Conservation (phyloP, 2,329 filamentous ascomycete species). For the Fusarium luffae region DNA sequence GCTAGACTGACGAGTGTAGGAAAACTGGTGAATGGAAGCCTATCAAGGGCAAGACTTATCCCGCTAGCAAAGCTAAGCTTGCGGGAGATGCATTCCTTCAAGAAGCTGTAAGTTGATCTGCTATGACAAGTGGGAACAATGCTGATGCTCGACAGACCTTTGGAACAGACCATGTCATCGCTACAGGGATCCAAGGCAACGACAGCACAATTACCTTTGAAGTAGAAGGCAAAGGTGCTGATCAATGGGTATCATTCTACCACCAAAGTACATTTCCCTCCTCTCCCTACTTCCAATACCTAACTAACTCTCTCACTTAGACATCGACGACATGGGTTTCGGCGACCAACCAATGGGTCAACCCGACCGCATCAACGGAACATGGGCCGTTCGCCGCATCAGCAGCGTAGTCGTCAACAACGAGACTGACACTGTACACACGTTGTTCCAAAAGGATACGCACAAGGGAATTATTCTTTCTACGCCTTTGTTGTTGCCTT, state of each 20-base stretch:
- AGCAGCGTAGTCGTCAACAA: slow-evolving; percentile 70
- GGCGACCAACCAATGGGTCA: slow-evolving; percentile 65
- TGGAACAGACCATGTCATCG: slow-evolving; percentile 57
- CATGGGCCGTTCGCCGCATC: slow-evolving; percentile 69
- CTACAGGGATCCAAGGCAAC: slow-evolving; percentile 64
- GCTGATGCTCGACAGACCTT: slow-evolving; percentile 54
- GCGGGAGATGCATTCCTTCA: slow-evolving; percentile 60
- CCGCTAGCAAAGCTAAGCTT: slow-evolving; percentile 55
- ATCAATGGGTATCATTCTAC: slow-evolving; percentile 67
- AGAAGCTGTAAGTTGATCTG: slow-evolving; percentile 58
- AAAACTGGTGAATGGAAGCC: slow-evolving; percentile 60
- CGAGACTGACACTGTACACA: slow-evolving; percentile 56
- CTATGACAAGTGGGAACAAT: too few species aligned
- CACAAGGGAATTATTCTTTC: slow-evolving; percentile 69
- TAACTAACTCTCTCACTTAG: too few species aligned
- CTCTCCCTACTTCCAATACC: too few species aligned
- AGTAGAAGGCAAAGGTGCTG: slow-evolving; percentile 58
- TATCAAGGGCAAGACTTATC: slow-evolving; percentile 61
- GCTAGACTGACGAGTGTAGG: slow-evolving; percentile 2
- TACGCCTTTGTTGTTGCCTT: slow-evolving; percentile 63
- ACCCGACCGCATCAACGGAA: slow-evolving; percentile 69
- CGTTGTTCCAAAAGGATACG: slow-evolving; percentile 62
- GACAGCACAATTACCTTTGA: slow-evolving; percentile 63
- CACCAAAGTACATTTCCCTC: slow-evolving; percentile 60
- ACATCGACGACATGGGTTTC: slow-evolving; percentile 71